These are phyloP conservation scores for Coemansia sp. DNA, from an alignment of 192 early-diverging fungal genomes.

Conservation along the genomic window DNA sequence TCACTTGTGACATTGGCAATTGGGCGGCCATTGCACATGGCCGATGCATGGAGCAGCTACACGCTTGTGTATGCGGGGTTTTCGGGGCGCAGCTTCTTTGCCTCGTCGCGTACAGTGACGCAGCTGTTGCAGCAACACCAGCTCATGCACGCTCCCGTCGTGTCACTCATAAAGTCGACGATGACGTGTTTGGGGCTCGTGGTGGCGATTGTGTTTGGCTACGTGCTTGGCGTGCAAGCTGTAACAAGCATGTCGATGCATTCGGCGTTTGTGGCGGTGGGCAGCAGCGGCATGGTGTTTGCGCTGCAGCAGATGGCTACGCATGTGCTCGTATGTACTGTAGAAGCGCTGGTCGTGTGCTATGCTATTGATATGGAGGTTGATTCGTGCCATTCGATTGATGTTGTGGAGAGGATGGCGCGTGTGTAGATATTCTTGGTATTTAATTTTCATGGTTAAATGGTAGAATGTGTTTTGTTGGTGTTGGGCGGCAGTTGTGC, in stretches of 20 bases:
- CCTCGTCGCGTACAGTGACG: slow-evolving; percentile 30
- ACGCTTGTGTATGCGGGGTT: slow-evolving; percentile 45
- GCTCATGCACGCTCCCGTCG: slow-evolving; percentile 47
- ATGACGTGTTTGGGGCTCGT: slow-evolving; percentile 48
- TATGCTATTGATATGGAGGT: slow-evolving; percentile 51
- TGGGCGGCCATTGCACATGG: slow-evolving; percentile 32
- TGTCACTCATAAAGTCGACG: slow-evolving; percentile 46
- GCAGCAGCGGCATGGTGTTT: slow-evolving; percentile 42
- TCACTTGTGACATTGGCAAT: slow-evolving; percentile 30
- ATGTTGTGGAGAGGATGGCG: slow-evolving; percentile 42
- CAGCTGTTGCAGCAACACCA: slow-evolving; percentile 32
- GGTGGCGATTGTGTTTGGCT: slow-evolving; percentile 37
- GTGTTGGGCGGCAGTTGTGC: no score
- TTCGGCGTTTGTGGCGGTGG: slow-evolving; percentile 32
- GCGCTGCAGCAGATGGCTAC: slow-evolving; percentile 45
- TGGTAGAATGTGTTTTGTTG: background rate
- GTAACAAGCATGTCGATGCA: slow-evolving; percentile 20
- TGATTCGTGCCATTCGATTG: slow-evolving; percentile 44
- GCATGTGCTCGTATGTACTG: slow-evolving; percentile 43
- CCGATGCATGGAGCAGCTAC: slow-evolving; percentile 40
- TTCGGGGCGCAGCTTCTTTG: slow-evolving; percentile 41
- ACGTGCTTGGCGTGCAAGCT: slow-evolving; percentile 33
- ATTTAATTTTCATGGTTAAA: background rate
- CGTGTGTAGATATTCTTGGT: slow-evolving; percentile 16
- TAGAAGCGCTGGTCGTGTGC: slow-evolving; percentile 48